A percentile compares a stretch with the other conserved stretches of the same genome.
Evolutionary conservation across 192 early-diverging fungal species (phyloP).

Genomic region (Phycomyces nitens): DNA sequence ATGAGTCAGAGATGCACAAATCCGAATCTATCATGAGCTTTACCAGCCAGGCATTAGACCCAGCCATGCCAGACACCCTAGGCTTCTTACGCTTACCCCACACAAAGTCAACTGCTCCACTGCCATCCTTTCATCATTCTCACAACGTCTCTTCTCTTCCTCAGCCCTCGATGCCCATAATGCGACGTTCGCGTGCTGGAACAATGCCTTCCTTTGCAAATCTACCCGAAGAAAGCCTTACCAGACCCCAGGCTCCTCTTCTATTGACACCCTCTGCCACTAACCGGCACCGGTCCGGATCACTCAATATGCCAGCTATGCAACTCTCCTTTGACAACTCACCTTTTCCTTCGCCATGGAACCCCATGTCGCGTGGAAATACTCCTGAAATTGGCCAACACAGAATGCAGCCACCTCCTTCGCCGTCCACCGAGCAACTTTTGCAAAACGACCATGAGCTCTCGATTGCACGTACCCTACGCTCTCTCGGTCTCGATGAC

Average conservation of each 20-base stretch:
- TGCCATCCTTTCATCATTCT: background rate
- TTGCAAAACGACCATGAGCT: slow-evolving; percentile 27
- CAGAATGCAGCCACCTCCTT: slow-evolving; percentile 2
- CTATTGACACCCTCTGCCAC: background rate
- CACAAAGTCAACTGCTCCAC: background rate
- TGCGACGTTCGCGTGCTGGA: slow-evolving; percentile 30
- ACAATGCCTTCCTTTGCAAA: slow-evolving; percentile 33
- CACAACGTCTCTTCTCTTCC: slow-evolving; percentile 1
- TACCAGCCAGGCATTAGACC: background rate
- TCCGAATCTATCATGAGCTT: background rate
- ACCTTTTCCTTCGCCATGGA: slow-evolving; percentile 1
- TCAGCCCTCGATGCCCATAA: background rate
- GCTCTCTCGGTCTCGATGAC: slow-evolving; percentile 33
- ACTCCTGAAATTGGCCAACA: slow-evolving; percentile 3
- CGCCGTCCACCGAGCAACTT: slow-evolving; percentile 28
- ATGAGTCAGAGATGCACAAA: background rate
- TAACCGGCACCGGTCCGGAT: slow-evolving; percentile 26
- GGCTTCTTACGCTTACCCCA: background rate
- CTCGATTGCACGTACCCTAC: slow-evolving; percentile 31
- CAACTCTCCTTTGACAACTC: slow-evolving; percentile 11
- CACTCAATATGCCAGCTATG: slow-evolving; percentile 10
- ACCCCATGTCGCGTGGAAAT: slow-evolving; percentile 5
- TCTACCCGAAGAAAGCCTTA: background rate
- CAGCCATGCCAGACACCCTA: background rate
- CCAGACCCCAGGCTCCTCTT: background rate